Evolutionary conservation across 345 rosid species (phyloP), one percentile per base, ranked within the genome.

Genomic region (Jatropha curcas): DNA sequence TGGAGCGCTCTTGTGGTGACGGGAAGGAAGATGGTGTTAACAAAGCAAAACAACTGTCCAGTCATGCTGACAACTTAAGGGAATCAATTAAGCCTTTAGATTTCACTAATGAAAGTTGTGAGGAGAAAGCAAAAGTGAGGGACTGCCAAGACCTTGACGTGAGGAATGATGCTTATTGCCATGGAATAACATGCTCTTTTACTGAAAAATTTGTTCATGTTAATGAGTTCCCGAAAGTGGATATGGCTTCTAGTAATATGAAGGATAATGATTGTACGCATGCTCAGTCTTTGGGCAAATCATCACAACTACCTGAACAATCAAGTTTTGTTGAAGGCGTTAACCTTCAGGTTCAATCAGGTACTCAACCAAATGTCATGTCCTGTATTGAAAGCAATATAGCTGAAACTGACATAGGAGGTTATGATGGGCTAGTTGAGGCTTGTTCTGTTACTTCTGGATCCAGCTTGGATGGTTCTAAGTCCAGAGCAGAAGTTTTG

Each of bases 381-480:
- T 70, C 65, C 64, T 70, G 28, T 65, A 28, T 67, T 58, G 33
- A 68, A 64, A 67, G 56, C 43, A 45, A 75, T 71, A 79, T 55
- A 22, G 71, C 71, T 31, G 84, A 57, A 55, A 71, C 59, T 25
- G 72, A 66, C 65, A 37, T 5, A 60, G 67, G 51, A 60, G 67
- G 51, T 27, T 77, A 39, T 66, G 73, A 46, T 79, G 67, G 68
- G 25, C 67, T 1, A 7, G 70, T 30, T 34, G 66, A 73, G 63
- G 74, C 60, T 52, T 69, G 61, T 77, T 65, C 88, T 71, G 76
- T 66, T 68, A 70, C 74, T 68, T 76, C 76, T 59, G 75, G 31
- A 22, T 77, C 78, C 69, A 78, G 67, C 61, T 50, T 37, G 60
- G 80, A 72, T 67, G 80, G 67, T 65, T 50, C 65, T 12, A 52